Evolutionary conservation across 768 basidiomycete genomes (phyloP), one percentile per base, ranked within the genome.

Genomic region (Leccinellum luteum): DNA sequence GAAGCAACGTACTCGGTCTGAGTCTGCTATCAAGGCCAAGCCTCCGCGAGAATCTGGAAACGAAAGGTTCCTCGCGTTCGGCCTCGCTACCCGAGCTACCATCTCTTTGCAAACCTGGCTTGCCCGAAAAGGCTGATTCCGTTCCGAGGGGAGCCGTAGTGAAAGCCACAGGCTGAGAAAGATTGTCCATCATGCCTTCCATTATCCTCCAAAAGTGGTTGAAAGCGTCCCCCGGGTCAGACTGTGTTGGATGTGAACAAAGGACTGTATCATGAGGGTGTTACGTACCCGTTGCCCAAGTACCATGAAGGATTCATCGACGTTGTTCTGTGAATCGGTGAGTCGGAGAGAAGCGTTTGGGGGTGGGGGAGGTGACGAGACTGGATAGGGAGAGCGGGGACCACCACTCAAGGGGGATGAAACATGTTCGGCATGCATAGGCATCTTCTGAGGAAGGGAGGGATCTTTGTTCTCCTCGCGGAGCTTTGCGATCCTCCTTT

Each of bases 231-330:
- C 87, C 85, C 3, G 90, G 86, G 66, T 94, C 92, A 58, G 86
- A 86, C 88, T 89, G 59, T 55, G 54, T 43, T 47, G 44, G 57
- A 44, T 15, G 47, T 15, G 8, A 10, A 34, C 7, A 23, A 12
- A 15, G 28, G n/a, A 34, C 3, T 4, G 13, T 14, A 13, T 19
- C 6, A 15, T 4, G 35, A 25, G n/a, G 31, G 44, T 9, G 49
- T 55, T 17, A 57, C 77, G 64, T 65, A 90, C 89, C 63, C 85
- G 81, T 69, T 92, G 90, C 17, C 89, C 90, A 3, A 93, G 77
- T 2, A 94, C 78, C 91, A 94, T 92, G 65, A 93, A 94, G 0
- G 92, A 93, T 67, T 93, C 92, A 48, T 92, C 92, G 1, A 89
- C 88, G 2, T 85, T 82, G 59, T 83, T 82, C 67, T 80, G 77